A percentile compares a stretch with the other conserved stretches of the same genome.
Evolutionary conservation across 108 stramenopile genomes (phyloP).

Genomic region (Pelagomonas calceolata): DNA sequence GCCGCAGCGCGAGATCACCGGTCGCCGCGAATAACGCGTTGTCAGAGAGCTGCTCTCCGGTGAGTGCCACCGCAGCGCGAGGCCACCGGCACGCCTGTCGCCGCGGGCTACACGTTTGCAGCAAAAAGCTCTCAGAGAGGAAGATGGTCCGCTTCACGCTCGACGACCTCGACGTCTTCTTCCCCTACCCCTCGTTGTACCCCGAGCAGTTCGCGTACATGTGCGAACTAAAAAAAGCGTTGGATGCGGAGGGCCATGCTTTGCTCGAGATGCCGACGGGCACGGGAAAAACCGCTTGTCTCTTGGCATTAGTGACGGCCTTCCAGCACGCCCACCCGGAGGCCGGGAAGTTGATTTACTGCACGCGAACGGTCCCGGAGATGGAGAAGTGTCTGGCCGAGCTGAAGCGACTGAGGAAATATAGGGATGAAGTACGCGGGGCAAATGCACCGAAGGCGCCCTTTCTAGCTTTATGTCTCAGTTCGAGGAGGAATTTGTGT

Average conservation of each 20-base stretch:
- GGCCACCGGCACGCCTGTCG: too few species aligned
- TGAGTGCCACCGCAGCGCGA: too few species aligned
- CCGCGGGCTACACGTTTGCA: too few species aligned
- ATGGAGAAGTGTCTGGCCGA: slow-evolving; percentile 98
- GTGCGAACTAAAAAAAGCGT: slow-evolving; percentile 87
- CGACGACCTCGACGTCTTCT: slow-evolving; percentile 95
- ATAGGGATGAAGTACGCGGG: slow-evolving; percentile 64
- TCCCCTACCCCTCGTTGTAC: slow-evolving; percentile 92
- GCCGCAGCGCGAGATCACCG: too few species aligned
- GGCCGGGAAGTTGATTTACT: slow-evolving; percentile 96
- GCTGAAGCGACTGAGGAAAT: slow-evolving; percentile 75
- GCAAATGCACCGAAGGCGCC: slow-evolving; percentile 19
- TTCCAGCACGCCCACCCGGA: slow-evolving; percentile 83
- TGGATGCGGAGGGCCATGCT: slow-evolving; percentile 93
- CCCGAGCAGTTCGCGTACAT: slow-evolving; percentile 98
- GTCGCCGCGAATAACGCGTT: too few species aligned
- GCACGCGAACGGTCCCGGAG: slow-evolving; percentile 99
- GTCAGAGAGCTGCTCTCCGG: too few species aligned
- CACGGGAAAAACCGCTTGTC: slow-evolving; percentile 79
- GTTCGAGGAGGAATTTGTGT: slow-evolving; percentile 95
- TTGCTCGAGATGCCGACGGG: slow-evolving; percentile 98
- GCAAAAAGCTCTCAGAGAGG: too few species aligned
- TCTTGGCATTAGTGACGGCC: slow-evolving; percentile 86
- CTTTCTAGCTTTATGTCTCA: slow-evolving; percentile 82
- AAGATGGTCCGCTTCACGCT: slow-evolving; percentile 86